Conservation (phyloP, 305 asterid genomes). For the Solanum chacoense region DNA sequence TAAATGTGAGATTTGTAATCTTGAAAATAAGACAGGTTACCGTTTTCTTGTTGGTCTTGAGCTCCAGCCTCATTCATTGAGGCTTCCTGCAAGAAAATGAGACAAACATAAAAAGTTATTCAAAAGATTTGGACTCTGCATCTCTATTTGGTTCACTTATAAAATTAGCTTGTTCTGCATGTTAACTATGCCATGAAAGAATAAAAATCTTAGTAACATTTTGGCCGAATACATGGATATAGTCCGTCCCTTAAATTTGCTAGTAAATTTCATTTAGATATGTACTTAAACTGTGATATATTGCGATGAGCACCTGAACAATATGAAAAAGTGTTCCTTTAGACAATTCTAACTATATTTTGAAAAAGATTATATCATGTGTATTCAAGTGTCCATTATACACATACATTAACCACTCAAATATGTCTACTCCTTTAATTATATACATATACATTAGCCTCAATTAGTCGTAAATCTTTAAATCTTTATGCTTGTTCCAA, state of each 20-base stretch:
- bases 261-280: neutral
- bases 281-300: neutral
- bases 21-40: constrained; percentile 5
- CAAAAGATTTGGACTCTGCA: neutral
- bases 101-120: neutral
- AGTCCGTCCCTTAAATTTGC: neutral
- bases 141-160: neutral
- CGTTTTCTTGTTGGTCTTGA: constrained; percentile 29
- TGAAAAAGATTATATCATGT: neutral
- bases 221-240: neutral
- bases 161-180: neutral
- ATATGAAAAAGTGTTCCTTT: neutral
- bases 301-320: neutral
- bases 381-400: neutral
- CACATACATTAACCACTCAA: neutral
- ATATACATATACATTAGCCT: neutral
- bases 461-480: neutral
- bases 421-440: neutral
- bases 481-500: neutral
- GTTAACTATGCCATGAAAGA: neutral
- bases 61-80: constrained; percentile 17
- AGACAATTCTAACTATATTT: neutral
- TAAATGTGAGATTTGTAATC: neutral
- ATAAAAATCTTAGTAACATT: neutral
- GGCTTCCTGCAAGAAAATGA: constrained; percentile 27